Conservation (phyloP, 139 green algal genomes). For the Ettlia oleoabundans region DNA sequence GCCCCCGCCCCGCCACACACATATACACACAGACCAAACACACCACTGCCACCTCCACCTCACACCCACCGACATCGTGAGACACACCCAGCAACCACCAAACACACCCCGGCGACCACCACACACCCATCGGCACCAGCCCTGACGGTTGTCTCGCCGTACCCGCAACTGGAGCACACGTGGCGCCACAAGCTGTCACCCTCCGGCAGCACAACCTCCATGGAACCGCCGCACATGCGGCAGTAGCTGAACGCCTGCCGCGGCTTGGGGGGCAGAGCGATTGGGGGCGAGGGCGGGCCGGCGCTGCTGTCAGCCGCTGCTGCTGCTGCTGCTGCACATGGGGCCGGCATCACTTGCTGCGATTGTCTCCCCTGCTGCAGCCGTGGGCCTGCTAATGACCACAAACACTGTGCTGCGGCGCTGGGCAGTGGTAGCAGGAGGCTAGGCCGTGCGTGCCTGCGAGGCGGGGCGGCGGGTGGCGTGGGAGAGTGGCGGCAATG, state of each 20-base stretch:
- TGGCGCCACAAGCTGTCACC: conserved; percentile 69
- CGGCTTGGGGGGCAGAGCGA: conserved; percentile 18
- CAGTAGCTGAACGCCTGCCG: conserved; percentile 53
- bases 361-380: background rate
- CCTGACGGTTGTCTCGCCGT: background rate
- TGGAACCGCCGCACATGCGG: conserved; percentile 65
- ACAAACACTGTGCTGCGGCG: background rate
- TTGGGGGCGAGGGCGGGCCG: too few relatives aligned
- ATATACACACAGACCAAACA: too few relatives aligned
- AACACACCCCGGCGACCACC: too few relatives aligned
- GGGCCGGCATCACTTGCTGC: background rate
- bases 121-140: too few relatives aligned
- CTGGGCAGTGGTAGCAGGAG: background rate
- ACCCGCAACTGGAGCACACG: conserved; percentile 59
- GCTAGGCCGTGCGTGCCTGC: background rate
- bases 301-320: background rate
- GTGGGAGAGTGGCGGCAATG: background rate
- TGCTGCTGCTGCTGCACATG: conserved; percentile 4
- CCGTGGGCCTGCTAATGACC: background rate
- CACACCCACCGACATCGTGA: too few relatives aligned
- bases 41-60: too few relatives aligned
- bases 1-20: too few relatives aligned
- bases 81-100: too few relatives aligned
- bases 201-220: conserved; percentile 57
- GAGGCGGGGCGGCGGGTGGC: background rate